These are phyloP conservation scores for Trichosporon ovoides DNA, from an alignment of 1,284 basidiomycete species.

Conservation along the genomic window DNA sequence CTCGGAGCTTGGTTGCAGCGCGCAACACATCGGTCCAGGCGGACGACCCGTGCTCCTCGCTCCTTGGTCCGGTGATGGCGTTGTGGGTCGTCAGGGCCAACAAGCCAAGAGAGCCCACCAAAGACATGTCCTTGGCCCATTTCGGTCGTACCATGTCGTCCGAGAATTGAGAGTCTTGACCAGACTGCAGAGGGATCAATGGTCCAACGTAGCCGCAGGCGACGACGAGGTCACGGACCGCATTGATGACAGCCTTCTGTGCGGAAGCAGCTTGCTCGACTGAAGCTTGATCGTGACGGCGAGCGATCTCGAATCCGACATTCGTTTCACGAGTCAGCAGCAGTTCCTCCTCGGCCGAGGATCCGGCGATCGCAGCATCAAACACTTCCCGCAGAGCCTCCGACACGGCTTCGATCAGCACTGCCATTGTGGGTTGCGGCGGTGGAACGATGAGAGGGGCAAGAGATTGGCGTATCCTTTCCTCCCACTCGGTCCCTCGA, in stretches of 20 bases:
- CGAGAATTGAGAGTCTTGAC: not conserved
- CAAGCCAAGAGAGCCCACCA: slow-evolving; percentile 38
- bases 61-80: slow-evolving; percentile 24
- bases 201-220: slow-evolving; percentile 46
- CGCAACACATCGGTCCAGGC: slow-evolving; percentile 40
- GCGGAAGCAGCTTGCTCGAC: slow-evolving; percentile 22
- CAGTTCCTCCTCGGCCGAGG: slow-evolving; percentile 40
- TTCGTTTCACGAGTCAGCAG: slow-evolving; percentile 30
- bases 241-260: slow-evolving; percentile 21
- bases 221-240: slow-evolving; percentile 33
- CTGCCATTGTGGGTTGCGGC: slow-evolving; percentile 21
- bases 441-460: slow-evolving; percentile 11
- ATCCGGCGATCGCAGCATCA: slow-evolving; percentile 37
- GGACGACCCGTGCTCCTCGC: slow-evolving; percentile 13
- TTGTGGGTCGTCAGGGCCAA: slow-evolving; percentile 33
- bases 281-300: slow-evolving; percentile 33
- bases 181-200: slow-evolving; percentile 18
- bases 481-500: slow-evolving; percentile 17
- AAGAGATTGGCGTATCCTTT: slow-evolving; percentile 21
- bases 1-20: slow-evolving; percentile 33
- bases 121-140: slow-evolving; percentile 37
- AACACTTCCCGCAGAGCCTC: slow-evolving; percentile 39
- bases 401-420: slow-evolving; percentile 31
- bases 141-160: slow-evolving; percentile 35
- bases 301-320: slow-evolving; percentile 25